phyloP scores from a whole-genome alignment of 1,284 basidiomycete genomes.

The Trichosporon sp. region DNA sequence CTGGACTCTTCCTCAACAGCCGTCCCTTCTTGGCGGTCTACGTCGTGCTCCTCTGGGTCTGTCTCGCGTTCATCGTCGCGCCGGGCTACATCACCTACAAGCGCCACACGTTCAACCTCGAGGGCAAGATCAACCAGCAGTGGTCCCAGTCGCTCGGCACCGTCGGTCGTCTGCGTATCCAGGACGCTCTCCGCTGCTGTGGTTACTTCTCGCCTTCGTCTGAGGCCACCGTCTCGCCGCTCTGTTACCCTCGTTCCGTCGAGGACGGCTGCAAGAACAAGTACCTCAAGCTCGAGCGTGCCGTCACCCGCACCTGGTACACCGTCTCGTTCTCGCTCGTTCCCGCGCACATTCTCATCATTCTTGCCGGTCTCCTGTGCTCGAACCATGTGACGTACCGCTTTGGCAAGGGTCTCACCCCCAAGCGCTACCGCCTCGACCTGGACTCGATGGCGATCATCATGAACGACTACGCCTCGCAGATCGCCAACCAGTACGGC shows the following conservation, averaged over 20 bases:
- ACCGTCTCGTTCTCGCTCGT: constrained; percentile 61
- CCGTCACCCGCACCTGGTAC: constrained; percentile 58
- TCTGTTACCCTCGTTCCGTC: constrained; percentile 62
- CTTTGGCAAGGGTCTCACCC: constrained; percentile 72
- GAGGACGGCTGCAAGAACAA: constrained; percentile 66
- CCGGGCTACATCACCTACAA: constrained; percentile 70
- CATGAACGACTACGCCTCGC: constrained; percentile 64
- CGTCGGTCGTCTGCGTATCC: constrained; percentile 58
- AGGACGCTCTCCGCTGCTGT: constrained; percentile 63
- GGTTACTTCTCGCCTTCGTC: constrained; percentile 64
- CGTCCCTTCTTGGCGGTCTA: constrained; percentile 68
- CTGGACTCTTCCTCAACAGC: constrained; percentile 67
- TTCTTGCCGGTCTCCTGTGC: constrained; percentile 61
- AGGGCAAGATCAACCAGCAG: constrained; percentile 66
- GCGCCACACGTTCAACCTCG: constrained; percentile 62
- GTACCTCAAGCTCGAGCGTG: constrained; percentile 60
- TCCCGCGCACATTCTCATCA: constrained; percentile 61
- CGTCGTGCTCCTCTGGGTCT: constrained; percentile 65
- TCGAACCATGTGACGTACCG: constrained; percentile 69
- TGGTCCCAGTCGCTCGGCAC: constrained; percentile 60
- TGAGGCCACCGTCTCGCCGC: constrained; percentile 61
- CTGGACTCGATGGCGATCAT: constrained; percentile 64
- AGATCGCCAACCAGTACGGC: constrained; percentile 49
- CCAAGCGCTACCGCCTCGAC: constrained; percentile 64
- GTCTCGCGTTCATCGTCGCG: constrained; percentile 59